A percentile compares a stretch with the other conserved stretches of the same genome.
phyloP scores from a whole-genome alignment of 371 early-diverging fungal species.

The Spraguea lophii region DNA sequence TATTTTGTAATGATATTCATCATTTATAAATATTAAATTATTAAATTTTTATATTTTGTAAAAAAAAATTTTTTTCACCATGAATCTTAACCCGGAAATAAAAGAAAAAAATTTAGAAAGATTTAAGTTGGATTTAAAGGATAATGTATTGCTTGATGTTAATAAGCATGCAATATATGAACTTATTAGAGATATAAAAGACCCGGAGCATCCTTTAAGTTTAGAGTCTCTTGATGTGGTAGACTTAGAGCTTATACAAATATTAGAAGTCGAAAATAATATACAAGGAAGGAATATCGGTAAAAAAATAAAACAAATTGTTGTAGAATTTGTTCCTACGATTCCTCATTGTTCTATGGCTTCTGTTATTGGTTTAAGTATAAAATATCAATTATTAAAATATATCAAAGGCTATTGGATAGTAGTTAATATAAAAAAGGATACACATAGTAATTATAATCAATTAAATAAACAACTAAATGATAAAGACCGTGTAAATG shows the following conservation, averaged over 20 bases:
- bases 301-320: slow-evolving; percentile 1
- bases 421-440: slow-evolving; percentile 53
- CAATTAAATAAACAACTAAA: slow-evolving; percentile 86
- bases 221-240: slow-evolving; percentile 49
- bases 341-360: slow-evolving; percentile 99
- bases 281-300: background rate
- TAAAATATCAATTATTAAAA: slow-evolving; percentile 66
- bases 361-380: slow-evolving; percentile 84
- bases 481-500: slow-evolving; percentile 94
- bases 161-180: slow-evolving; percentile 49
- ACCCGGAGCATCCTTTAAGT: slow-evolving; percentile 67
- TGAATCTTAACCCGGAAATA: no score
- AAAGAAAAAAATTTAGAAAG: no score
- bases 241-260: slow-evolving; percentile 13
- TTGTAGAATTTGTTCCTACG: slow-evolving; percentile 60
- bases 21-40: no score
- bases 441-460: slow-evolving; percentile 75
- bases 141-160: background rate
- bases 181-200: slow-evolving; percentile 77
- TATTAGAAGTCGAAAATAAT: slow-evolving; percentile 1
- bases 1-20: no score
- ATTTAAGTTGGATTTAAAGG: no score
- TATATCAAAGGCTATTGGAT: slow-evolving; percentile 69
- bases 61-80: no score
- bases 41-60: no score